These are phyloP conservation scores for Eragrostis tef DNA, from an alignment of 202 grass and related monocot genomes.

Conservation along the genomic window DNA sequence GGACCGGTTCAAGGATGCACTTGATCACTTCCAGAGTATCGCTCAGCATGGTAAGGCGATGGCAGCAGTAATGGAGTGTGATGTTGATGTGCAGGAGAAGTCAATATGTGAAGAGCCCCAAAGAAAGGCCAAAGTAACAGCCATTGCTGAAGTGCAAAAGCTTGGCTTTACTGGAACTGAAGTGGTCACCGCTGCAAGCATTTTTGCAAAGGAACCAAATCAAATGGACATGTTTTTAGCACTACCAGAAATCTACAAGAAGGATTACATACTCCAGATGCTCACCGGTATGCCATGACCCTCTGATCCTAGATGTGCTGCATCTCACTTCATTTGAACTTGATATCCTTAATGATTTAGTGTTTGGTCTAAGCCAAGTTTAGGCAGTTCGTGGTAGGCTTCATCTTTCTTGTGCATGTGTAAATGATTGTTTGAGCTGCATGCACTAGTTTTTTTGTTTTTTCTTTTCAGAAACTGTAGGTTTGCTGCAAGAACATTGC, in stretches of 20 bases:
- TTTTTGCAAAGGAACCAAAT: slow-evolving; percentile 57
- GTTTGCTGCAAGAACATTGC: slow-evolving; percentile 29
- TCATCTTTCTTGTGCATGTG: slow-evolving; percentile 12
- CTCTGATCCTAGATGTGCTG: not conserved
- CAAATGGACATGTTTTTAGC: slow-evolving; percentile 63
- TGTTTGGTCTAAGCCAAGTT: not conserved
- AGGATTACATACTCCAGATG: slow-evolving; percentile 59
- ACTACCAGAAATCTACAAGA: slow-evolving; percentile 52
- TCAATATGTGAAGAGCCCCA: slow-evolving; percentile 40
- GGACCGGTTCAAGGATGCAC: slow-evolving; percentile 48
- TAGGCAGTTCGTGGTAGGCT: slow-evolving; percentile 8
- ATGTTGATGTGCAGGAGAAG: slow-evolving; percentile 39
- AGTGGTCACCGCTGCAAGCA: slow-evolving; percentile 46
- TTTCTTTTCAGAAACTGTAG: not conserved
- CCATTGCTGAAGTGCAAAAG: slow-evolving; percentile 53
- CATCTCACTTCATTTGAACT: not conserved
- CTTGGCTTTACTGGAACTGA: slow-evolving; percentile 51
- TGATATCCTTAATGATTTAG: not conserved
- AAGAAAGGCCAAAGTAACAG: slow-evolving; percentile 50
- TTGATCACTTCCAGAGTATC: slow-evolving; percentile 39
- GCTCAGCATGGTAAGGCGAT: not conserved
- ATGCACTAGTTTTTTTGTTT: slow-evolving; percentile 7
- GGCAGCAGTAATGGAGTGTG: slow-evolving; percentile 22
- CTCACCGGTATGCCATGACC: slow-evolving; percentile 22
- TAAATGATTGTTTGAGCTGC: slow-evolving; percentile 16